Percentiles rank a stretch among this genome's conserved stretches.
Evolutionary conservation across 2,329 filamentous ascomycete genomes (phyloP).

Genomic region (Didymella lethalis): DNA sequence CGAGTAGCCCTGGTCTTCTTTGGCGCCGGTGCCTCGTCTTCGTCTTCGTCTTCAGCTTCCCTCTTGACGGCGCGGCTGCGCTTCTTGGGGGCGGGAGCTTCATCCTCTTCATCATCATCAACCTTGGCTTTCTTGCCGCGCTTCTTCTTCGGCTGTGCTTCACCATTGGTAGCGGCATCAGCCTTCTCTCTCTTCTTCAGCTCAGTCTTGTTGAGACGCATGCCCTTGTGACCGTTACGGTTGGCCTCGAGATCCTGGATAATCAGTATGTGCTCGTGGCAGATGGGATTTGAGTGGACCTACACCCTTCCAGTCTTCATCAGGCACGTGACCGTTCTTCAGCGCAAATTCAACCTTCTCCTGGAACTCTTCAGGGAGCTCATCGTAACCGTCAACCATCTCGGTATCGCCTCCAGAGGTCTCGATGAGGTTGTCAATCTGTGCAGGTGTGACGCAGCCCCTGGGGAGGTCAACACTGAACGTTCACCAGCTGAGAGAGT

Average conservation of each 20-base stretch:
- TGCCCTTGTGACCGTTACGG: constrained; percentile 70
- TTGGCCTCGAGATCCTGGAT: constrained; percentile 77
- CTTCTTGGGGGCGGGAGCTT: constrained; percentile 45
- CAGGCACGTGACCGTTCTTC: constrained; percentile 78
- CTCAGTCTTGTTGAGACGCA: constrained; percentile 56
- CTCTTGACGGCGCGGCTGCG: constrained; percentile 39
- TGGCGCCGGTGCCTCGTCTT: constrained; percentile 40
- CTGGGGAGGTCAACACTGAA: constrained; percentile 56
- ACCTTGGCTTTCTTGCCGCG: constrained; percentile 44
- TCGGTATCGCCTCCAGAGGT: constrained; percentile 67
- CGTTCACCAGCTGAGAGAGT: background rate
- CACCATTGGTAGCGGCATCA: constrained; percentile 33
- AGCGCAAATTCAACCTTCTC: constrained; percentile 78
- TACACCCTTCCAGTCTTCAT: constrained; percentile 90
- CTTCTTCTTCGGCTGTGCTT: constrained; percentile 55
- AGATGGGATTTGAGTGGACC: constrained; percentile 42
- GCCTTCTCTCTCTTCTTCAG: constrained; percentile 43
- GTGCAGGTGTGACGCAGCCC: constrained; percentile 85
- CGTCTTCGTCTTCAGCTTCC: constrained; percentile 38
- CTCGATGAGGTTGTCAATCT: constrained; percentile 71
- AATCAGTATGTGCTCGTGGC: constrained; percentile 14
- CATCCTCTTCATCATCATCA: constrained; percentile 43
- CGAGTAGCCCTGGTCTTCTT: constrained; percentile 42
- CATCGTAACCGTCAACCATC: constrained; percentile 81
- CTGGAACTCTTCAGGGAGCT: constrained; percentile 72